Base-by-base conservation (phyloP, 2,329 filamentous ascomycete species). In the Aspergillus brunneoviolaceus region DNA sequence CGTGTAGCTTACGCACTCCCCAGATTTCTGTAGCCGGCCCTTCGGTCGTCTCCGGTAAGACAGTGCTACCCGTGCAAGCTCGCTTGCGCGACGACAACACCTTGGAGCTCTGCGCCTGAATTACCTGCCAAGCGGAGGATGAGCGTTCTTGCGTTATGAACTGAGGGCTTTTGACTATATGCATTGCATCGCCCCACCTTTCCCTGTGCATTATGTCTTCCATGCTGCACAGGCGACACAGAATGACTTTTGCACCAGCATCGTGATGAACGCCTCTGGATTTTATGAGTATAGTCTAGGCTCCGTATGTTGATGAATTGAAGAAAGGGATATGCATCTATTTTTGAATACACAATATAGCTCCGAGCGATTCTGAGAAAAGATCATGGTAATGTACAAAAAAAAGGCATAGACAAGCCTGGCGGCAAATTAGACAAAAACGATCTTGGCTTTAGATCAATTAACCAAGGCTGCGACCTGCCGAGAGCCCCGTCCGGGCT, bases 1-100 rank as follows among this genome's bases (percentile, higher is more conserved):
- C 29, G 45, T 57, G 54, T 52, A 16, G 51, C 64, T 68, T 60
- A 72, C 55, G 10, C 45, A 12, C 57, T 51, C 49, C n/a, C 47
- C 59, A 92, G 85, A 86, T 96, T 66, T 79, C 88, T 42, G 89
- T 89, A 3, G 82, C 82, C 35, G 92, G 92, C 1, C 90, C 91
- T 12, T 86, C 87, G 49, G 91, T 96, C 14, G 85, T 86, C 55
- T 89, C 87, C 48, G 84, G 82, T 6, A 86, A 90, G 74, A 84
- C 84, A 0, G 80, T 81, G 6, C 74, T 94, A 29, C 87, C 88
- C 4, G 81, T 89, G 11, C 76, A 83, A 52, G 91, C 85, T 42
- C 85, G 77, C 58, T 86, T 95, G 67, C 81, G 85, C 51, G 82
- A 87, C 49, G 91, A 96, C 73, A 86, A 90, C 71, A 93, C 90